Base-by-base conservation (phyloP, 164 flowering plant genomes). In the Stephania yunnanensis region DNA sequence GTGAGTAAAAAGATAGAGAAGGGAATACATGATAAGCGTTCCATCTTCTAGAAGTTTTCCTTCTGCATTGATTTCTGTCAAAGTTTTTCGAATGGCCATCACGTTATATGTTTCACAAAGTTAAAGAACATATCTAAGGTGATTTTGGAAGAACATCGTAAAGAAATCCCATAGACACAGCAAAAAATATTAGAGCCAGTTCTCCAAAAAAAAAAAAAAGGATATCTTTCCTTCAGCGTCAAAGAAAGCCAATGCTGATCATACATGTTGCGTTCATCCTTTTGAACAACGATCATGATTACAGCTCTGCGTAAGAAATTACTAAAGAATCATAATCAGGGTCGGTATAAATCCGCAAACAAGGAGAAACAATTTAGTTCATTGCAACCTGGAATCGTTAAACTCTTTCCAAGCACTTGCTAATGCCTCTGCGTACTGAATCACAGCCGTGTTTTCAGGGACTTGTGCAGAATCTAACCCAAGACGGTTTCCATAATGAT, bases 261-360 rank as follows among this genome's bases (percentile, higher is more conserved):
- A 81, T 94, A 96, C 99, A 96, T 96, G 85, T 96, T 96, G 55
- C 86, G 90, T 77, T 96, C 99, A 76, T 91, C 95, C 71, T 86
- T 42, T 82, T 92, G 97, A 82, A 93, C 94, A 73, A 96, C 97
- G 75, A 89, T 20, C 93, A 96, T 76, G 75, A 92, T 83, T 19
- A 89, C 88, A 78, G 97, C 90, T 83, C 99, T 94, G 91, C 48
- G 79, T 1, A 80, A 72, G 72, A 53, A 36, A 68, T 44, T 61
- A 19, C 22, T 19, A 22, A 17, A 19, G 25, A 25, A 61, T 61
- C 66, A 61, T n/a, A 20, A 61, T 20, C 20, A 4, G 20, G 2
- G 7, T 6, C 4, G 19, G 73, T 42, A 52, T 9, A 72, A 73
- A 68, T 76, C 13, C 46, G 66, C 9, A 31, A 50, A 20, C 63